A percentile compares a stretch with the other conserved stretches of the same genome.
These are phyloP conservation scores for Irpex rosettiformis DNA, from an alignment of 1,284 basidiomycete genomes.

Conservation along the genomic window DNA sequence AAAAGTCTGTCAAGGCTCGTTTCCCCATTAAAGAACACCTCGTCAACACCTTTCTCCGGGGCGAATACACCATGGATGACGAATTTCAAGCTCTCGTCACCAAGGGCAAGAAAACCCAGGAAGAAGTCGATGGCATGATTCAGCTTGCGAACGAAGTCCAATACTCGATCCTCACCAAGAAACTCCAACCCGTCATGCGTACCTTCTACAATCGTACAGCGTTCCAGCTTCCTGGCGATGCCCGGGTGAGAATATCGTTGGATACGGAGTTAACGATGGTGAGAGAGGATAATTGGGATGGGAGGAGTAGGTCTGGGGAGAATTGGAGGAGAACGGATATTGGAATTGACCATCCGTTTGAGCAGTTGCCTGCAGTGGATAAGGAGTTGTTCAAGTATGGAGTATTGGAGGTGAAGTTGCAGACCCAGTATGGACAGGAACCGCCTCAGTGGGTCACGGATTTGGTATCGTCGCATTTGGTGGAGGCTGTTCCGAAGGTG, in stretches of 20 bases:
- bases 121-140: conserved; percentile 93
- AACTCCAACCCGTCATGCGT: conserved; percentile 80
- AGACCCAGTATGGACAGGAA: conserved; percentile 95
- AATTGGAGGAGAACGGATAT: conserved; percentile 97
- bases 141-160: conserved; percentile 97
- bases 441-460: conserved; percentile 97
- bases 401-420: conserved; percentile 95
- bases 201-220: conserved; percentile 99
- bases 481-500: conserved; percentile 85
- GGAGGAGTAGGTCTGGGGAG: conserved; percentile 66
- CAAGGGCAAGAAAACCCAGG: conserved; percentile 93
- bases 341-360: conserved; percentile 91
- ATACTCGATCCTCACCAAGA: conserved; percentile 85
- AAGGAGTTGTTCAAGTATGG: conserved; percentile 94
- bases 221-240: conserved; percentile 98
- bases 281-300: conserved; percentile 98
- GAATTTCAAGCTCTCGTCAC: conserved; percentile 88
- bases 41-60: conserved; percentile 88
- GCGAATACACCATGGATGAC: conserved; percentile 91
- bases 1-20: conserved; percentile 98
- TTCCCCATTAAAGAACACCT: conserved; percentile 96
- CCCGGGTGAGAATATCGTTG: conserved; percentile 95
- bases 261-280: conserved; percentile 95
- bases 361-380: conserved; percentile 74
- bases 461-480: conserved; percentile 90